Evolutionary conservation across 2,329 filamentous ascomycete genomes (phyloP).

Genomic region (Nothophaeocryptopus gaeumannii): DNA sequence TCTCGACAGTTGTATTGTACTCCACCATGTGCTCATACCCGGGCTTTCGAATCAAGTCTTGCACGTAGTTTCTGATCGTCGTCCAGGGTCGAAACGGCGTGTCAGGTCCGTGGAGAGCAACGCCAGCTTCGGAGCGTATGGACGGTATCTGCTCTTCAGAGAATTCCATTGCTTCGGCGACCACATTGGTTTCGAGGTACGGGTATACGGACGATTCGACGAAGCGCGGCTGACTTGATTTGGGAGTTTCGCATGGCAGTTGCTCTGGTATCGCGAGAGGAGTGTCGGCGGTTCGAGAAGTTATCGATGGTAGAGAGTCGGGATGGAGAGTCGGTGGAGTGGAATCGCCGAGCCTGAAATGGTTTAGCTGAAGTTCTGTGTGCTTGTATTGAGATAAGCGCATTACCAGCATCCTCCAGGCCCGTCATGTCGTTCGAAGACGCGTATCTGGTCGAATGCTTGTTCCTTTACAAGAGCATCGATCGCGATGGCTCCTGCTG

Average conservation of each 20-base stretch:
- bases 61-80: constrained; percentile 56
- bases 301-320: not conserved
- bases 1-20: constrained; percentile 62
- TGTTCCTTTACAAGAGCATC: constrained; percentile 7
- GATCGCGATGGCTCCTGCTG: constrained; percentile 9
- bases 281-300: constrained; percentile 8
- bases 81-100: constrained; percentile 63
- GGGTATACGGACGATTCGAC: constrained; percentile 61
- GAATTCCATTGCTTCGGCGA: constrained; percentile 59
- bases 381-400: constrained; percentile 29
- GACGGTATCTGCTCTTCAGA: constrained; percentile 55
- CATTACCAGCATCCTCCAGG: constrained; percentile 60
- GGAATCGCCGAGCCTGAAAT: too few species aligned
- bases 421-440: constrained; percentile 60
- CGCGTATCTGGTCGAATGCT: constrained; percentile 25
- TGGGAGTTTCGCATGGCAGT: constrained; percentile 49
- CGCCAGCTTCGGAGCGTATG: constrained; percentile 41
- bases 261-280: constrained; percentile 41
- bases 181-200: constrained; percentile 64
- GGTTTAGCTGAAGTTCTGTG: not conserved
- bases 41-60: constrained; percentile 50
- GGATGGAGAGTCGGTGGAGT: not conserved
- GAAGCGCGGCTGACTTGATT: constrained; percentile 48
- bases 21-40: constrained; percentile 54
- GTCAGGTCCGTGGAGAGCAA: constrained; percentile 52